phyloP scores from a whole-genome alignment of 2,329 filamentous ascomycete species.

The Bipolaris zeicola region DNA sequence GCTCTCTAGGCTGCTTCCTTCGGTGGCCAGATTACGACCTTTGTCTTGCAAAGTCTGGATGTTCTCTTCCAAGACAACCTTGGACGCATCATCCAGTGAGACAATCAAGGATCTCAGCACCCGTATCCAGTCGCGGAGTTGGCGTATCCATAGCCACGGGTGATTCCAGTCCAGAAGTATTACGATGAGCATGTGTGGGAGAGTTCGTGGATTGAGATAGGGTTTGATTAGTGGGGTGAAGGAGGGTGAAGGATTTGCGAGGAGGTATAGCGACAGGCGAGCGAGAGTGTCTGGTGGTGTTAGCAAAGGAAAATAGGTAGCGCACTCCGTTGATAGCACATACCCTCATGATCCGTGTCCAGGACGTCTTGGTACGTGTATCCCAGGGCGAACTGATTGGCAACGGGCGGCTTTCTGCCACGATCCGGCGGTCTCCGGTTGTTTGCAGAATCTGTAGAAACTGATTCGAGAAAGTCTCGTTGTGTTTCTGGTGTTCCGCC shows the following conservation, averaged over 20 bases:
- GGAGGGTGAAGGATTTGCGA: conserved; percentile 81
- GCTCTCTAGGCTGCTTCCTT: conserved; percentile 39
- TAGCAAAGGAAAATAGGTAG: conserved; percentile 7
- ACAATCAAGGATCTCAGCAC: conserved; percentile 78
- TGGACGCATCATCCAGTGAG: conserved; percentile 75
- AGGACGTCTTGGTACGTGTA: conserved; percentile 96
- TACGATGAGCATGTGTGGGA: conserved; percentile 83
- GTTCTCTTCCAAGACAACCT: conserved; percentile 83
- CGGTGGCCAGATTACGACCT: conserved; percentile 34
- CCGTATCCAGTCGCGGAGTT: conserved; percentile 87
- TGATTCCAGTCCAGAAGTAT: conserved; percentile 95
- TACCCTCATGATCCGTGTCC: conserved; percentile 91
- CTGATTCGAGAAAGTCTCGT: conserved; percentile 74
- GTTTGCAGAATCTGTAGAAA: conserved; percentile 47
- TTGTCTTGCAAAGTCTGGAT: conserved; percentile 78
- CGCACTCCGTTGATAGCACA: conserved; percentile 20
- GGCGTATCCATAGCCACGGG: conserved; percentile 89
- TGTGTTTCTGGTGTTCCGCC: conserved; percentile 83
- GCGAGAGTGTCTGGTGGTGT: conserved; percentile 75
- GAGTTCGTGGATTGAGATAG: conserved; percentile 80
- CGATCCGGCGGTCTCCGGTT: conserved; percentile 59
- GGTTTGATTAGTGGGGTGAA: conserved; percentile 84
- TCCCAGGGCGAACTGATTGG: conserved; percentile 88
- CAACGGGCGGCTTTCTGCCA: conserved; percentile 70
- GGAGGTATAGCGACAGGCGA: conserved; percentile 84